Base-by-base conservation (phyloP, 2,329 filamentous ascomycete genomes). In the Clarireedia homoeocarpa region DNA sequence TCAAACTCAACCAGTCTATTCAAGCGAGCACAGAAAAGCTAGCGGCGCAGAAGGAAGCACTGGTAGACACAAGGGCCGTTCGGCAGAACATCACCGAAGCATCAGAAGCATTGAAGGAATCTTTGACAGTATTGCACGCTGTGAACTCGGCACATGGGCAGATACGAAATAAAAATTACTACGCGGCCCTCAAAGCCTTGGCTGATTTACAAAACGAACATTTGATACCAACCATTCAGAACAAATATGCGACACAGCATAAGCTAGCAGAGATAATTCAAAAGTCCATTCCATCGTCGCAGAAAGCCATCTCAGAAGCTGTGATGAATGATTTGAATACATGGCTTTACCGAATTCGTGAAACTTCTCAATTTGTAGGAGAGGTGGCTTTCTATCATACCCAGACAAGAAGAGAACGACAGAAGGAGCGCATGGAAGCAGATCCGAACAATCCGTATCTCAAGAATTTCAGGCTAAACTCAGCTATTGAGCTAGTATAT, bases 301-400 rank as follows among this genome's bases (percentile, higher is more conserved):
- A 96, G 67, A 91, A 89, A 66, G 84, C 89, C 51, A 96, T 99
- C 56, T 92, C 92, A 4, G 92, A 97, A 72, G 91, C 91, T 14
- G 94, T 99, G 63, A 97, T 97, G 90, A 88, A 83, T 2, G 94
- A 99, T 71, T 74, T 99, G 55, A 97, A 97, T 68, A 96, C 91
- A 0, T 99, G 94, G 94, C 77, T 99, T 9, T 99, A 88, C 67
- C 85, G 89, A 23, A 95, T 99, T 61, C 85, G 94, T 65, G 94
- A 99, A 71, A 95, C 91, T 17, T 96, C 94, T 1, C 92, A 96
- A 64, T 96, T 96, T 61, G 75, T 99, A 6, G 94, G 94, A 4
- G 94, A 99, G 70, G 89, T 99, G 6, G 91, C 94, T 4, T 95
- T 99, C 69, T 97, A 95, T 67, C 91, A 97, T 67, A 99, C 94